phyloP scores from a whole-genome alignment of 2,329 filamentous ascomycete genomes.

The Venturia carpophila region DNA sequence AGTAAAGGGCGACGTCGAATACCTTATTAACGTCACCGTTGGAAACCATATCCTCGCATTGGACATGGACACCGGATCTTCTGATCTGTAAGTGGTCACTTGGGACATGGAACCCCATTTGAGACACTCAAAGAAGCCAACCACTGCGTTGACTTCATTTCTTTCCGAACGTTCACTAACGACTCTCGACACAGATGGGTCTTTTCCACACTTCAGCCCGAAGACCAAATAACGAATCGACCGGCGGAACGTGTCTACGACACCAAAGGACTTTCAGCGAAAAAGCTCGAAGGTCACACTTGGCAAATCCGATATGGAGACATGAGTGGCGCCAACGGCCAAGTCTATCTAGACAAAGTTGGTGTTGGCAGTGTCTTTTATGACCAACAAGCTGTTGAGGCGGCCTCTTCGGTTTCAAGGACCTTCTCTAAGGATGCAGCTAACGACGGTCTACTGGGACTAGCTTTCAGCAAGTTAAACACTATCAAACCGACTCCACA shows the following conservation, averaged over 20 bases:
- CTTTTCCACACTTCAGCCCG: conserved; percentile 46
- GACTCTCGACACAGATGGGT: conserved; percentile 47
- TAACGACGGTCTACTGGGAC: conserved; percentile 53
- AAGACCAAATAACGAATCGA: conserved; percentile 16
- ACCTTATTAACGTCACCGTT: conserved; percentile 17
- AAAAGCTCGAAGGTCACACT: conserved; percentile 38
- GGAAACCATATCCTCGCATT: conserved; percentile 12
- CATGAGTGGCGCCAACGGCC: conserved; percentile 53
- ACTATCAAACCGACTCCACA: conserved; percentile 44
- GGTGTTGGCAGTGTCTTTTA: conserved; percentile 53
- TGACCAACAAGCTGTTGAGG: conserved; percentile 55
- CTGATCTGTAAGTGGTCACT: conserved; percentile 18
- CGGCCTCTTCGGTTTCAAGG: conserved; percentile 51
- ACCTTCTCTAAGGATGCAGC: conserved; percentile 44
- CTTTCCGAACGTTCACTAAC: not conserved
- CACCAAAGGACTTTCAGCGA: conserved; percentile 37
- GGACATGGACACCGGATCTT: conserved; percentile 19
- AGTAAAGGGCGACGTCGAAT: conserved; percentile 17
- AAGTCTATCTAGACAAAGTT: conserved; percentile 59
- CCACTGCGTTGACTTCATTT: not conserved
- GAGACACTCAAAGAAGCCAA: not conserved
- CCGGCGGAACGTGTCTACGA: conserved; percentile 48
- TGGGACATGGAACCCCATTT: not conserved
- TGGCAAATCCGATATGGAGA: conserved; percentile 62
- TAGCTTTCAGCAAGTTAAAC: conserved; percentile 54